These are phyloP conservation scores for Lipomyces japonicus DNA, from an alignment of 805 yeast species.

Conservation along the genomic window DNA sequence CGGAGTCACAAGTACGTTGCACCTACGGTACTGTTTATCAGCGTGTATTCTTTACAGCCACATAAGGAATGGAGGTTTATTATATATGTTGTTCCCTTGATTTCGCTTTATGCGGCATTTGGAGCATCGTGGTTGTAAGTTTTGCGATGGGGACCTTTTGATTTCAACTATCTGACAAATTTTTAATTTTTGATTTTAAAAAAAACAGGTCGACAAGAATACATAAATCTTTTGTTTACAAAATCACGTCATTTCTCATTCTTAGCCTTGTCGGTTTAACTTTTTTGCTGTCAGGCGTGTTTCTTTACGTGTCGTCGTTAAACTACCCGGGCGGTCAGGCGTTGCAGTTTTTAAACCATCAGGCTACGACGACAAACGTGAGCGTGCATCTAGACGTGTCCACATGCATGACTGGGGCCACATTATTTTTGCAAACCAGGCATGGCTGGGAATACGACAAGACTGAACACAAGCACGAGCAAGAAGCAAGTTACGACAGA, in stretches of 20 bases:
- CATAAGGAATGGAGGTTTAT: slow-evolving; percentile 96
- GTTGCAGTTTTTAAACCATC: slow-evolving; percentile 43
- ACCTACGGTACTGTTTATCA: slow-evolving; percentile 54
- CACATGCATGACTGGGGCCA: slow-evolving; percentile 83
- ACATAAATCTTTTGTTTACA: slow-evolving; percentile 29
- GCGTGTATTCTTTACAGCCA: slow-evolving; percentile 70
- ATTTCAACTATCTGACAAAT: slow-evolving; percentile 12
- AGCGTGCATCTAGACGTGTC: slow-evolving; percentile 72
- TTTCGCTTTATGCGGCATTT: slow-evolving; percentile 60
- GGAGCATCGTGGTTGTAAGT: slow-evolving; percentile 43
- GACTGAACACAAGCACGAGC: slow-evolving; percentile 51
- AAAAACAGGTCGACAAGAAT: slow-evolving; percentile 22
- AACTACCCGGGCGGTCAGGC: slow-evolving; percentile 93
- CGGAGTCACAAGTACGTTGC: slow-evolving; percentile 39
- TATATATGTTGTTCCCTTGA: slow-evolving; percentile 65
- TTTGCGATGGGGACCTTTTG: slow-evolving; percentile 36
- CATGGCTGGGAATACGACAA: slow-evolving; percentile 59
- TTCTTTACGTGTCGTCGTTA: slow-evolving; percentile 59
- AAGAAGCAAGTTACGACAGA: slow-evolving; percentile 45
- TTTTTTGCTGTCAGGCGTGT: slow-evolving; percentile 33
- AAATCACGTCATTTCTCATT: slow-evolving; percentile 37
- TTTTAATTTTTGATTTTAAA: slow-evolving; percentile 16
- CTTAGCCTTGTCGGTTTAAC: slow-evolving; percentile 38
- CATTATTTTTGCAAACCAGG: slow-evolving; percentile 57
- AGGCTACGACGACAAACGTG: slow-evolving; percentile 29